Conservation (phyloP, 1,139 yeast genomes). For the Taiozyma onychis region DNA sequence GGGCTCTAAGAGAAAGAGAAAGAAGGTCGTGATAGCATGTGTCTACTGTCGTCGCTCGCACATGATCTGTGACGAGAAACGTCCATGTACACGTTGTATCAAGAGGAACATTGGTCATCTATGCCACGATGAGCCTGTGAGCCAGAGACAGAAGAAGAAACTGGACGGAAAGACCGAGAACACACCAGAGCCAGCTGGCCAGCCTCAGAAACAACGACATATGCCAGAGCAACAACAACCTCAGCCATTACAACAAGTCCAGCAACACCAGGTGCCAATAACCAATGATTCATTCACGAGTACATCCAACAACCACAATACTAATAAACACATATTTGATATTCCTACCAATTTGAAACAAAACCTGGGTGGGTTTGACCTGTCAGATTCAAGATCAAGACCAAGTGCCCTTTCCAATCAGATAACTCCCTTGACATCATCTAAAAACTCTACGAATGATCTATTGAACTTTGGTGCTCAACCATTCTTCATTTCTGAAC, state of each 20-base stretch:
- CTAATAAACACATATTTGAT: too few species aligned
- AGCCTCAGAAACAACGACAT: background rate
- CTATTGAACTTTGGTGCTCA: slow-evolving; percentile 38
- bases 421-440: background rate
- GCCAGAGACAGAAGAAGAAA: slow-evolving; percentile 18
- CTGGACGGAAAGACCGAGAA: slow-evolving; percentile 7
- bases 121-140: slow-evolving; percentile 64
- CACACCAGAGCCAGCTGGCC: background rate
- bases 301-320: slow-evolving; percentile 1
- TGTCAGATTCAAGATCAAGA: background rate
- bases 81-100: slow-evolving; percentile 87
- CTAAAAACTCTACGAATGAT: slow-evolving; percentile 9
- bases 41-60: slow-evolving; percentile 91
- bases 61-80: slow-evolving; percentile 82
- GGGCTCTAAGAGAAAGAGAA: slow-evolving; percentile 29
- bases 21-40: slow-evolving; percentile 60
- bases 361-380: background rate
- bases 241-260: background rate
- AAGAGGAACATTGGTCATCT: slow-evolving; percentile 86
- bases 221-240: background rate
- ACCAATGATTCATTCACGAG: slow-evolving; percentile 10
- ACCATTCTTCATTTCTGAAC: slow-evolving; percentile 82
- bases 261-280: background rate
- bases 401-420: background rate
- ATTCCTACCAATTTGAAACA: background rate